Base-by-base conservation (phyloP, 768 basidiomycete genomes). In the Hysterangium stoloniferum region DNA sequence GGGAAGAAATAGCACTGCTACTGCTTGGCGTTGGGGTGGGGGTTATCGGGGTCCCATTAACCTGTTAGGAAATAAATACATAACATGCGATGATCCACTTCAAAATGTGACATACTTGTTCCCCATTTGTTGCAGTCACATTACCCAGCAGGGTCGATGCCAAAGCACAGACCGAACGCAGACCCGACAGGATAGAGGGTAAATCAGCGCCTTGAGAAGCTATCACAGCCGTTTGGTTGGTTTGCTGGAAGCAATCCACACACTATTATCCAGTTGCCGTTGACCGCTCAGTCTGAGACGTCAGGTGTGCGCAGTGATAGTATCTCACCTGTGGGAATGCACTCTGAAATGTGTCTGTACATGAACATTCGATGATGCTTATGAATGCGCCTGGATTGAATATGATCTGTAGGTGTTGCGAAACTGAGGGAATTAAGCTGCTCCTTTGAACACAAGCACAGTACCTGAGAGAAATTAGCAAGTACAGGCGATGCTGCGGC, bases 321-420 rank as follows among this genome's bases (percentile, higher is more conserved):
- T 22, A 29, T 49, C 67, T 27, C 41, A 81, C 79, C 82, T 84
- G 79, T 32, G 81, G 81, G 64, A 75, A 73, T 8, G 61, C 63
- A 43, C 63, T 54, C 52, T 71, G 63, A 61, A 74, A 75, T 3
- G 73, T 69, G 40, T 73, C 69, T 3, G 71, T 67, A 59, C 83
- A 85, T 4, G 80, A 71, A 63, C 82, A 83, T 63, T 76, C 71
- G 59, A 83, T 81, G 38, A 79, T 69, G 56, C 74, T 71, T 54
- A 82, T 68, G 63, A 82, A 82, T 1, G 75, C 75, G 25, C 77
- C 74, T 1, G 82, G 82, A 54, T 82, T 80, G 57, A 77, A 77
- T 38, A 83, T 72, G 56, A 84, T 69, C 81, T 83, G 29, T 36
- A 12, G 24, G 25, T n/a, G n/a, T n/a, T n/a, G n/a, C 27, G 20